Evolutionary conservation across 2,329 filamentous ascomycete species (phyloP).

Genomic region (Colletotrichum sp.): DNA sequence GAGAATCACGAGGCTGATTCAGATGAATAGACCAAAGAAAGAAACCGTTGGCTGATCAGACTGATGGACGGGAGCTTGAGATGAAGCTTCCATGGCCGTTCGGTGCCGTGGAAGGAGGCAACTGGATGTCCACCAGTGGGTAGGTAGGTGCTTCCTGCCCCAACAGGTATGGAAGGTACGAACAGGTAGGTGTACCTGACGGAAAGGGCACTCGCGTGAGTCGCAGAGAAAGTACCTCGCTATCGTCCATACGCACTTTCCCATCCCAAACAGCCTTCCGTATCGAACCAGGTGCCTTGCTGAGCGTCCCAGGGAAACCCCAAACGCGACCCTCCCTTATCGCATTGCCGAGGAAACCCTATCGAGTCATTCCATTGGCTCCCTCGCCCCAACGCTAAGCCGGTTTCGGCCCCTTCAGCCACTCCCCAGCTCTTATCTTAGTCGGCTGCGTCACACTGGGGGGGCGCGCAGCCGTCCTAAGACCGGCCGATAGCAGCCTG

Average conservation of each 20-base stretch:
- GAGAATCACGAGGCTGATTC: neutral
- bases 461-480: conserved; percentile 12
- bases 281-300: conserved; percentile 6
- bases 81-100: neutral
- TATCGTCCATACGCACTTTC: conserved; percentile 12
- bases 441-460: conserved; percentile 24
- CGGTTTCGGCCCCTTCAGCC: conserved; percentile 25
- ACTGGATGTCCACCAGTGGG: neutral
- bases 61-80: neutral
- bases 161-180: neutral
- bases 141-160: neutral
- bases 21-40: neutral
- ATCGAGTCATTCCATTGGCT: conserved; percentile 28
- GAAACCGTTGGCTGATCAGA: neutral
- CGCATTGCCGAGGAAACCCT: conserved; percentile 32
- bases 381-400: conserved; percentile 27
- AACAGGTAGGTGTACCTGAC: neutral
- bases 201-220: neutral
- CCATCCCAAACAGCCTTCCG: conserved; percentile 5
- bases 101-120: neutral
- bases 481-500: neutral
- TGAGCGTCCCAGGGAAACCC: conserved; percentile 11
- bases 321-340: conserved; percentile 24
- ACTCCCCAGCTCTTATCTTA: conserved; percentile 23
- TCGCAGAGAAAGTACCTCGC: neutral